A percentile compares a stretch with the other conserved stretches of the same genome.
phyloP scores from a whole-genome alignment of 2,329 filamentous ascomycete species.

The Epichloe hybrida region DNA sequence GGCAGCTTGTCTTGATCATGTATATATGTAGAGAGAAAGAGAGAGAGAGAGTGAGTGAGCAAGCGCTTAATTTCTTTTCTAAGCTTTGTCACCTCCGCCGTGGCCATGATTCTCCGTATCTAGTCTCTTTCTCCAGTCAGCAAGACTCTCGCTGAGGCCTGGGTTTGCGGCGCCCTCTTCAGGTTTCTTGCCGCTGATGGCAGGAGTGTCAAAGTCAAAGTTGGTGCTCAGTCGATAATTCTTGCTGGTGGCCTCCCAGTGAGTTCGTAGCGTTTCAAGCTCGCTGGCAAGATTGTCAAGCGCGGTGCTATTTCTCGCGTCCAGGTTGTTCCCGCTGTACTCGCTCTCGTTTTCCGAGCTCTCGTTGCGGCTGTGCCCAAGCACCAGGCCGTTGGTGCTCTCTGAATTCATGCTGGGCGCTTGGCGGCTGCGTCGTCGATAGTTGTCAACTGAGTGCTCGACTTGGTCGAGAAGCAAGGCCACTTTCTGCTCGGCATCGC shows the following conservation, averaged over 20 bases:
- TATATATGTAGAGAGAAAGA: background rate
- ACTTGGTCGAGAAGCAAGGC: constrained; percentile 88
- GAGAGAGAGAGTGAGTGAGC: too few species aligned
- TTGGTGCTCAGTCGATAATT: constrained; percentile 83
- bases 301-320: constrained; percentile 48
- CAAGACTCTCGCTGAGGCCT: constrained; percentile 56
- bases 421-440: constrained; percentile 63
- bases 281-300: constrained; percentile 86
- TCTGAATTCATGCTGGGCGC: constrained; percentile 29
- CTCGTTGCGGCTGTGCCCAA: constrained; percentile 36
- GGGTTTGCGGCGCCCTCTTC: constrained; percentile 27
- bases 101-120: constrained; percentile 37
- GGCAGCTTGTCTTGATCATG: background rate
- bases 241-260: constrained; percentile 95
- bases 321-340: constrained; percentile 38
- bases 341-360: constrained; percentile 49
- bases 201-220: constrained; percentile 63
- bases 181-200: constrained; percentile 25
- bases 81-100: constrained; percentile 3
- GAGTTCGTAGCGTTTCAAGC: constrained; percentile 74
- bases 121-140: constrained; percentile 68
- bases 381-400: constrained; percentile 21
- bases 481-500: constrained; percentile 87
- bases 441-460: constrained; percentile 84
- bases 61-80: background rate